Conservation (phyloP, 1,284 basidiomycete species). For the Malassezia globosa region DNA sequence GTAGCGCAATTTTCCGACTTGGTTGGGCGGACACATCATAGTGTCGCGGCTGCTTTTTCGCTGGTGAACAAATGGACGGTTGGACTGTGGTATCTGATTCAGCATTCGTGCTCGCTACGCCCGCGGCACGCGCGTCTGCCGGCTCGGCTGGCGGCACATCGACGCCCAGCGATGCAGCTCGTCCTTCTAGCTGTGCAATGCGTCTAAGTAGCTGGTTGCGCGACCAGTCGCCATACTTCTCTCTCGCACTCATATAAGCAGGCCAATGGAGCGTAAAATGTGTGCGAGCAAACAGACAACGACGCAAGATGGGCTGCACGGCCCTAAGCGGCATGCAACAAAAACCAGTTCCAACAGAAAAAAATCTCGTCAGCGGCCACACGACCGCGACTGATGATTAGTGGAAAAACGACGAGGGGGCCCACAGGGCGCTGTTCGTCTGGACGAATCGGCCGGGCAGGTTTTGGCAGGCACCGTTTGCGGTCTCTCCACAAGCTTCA, state of each 20-base stretch:
- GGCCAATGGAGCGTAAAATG: not conserved
- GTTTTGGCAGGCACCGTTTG: too few species aligned
- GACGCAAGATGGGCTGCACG: not conserved
- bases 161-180: conserved; percentile 12
- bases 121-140: not conserved
- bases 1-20: conserved; percentile 76
- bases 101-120: not conserved
- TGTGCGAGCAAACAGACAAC: conserved; percentile 1
- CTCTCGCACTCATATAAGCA: conserved; percentile 22
- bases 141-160: not conserved
- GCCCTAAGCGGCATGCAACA: not conserved
- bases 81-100: not conserved
- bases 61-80: not conserved
- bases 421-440: too few species aligned
- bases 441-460: too few species aligned
- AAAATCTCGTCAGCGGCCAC: too few species aligned
- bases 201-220: conserved; percentile 24
- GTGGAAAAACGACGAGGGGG: too few species aligned
- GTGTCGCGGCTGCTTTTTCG: conserved; percentile 14
- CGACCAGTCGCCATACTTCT: conserved; percentile 25
- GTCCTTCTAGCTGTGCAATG: conserved; percentile 29
- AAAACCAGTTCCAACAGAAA: not conserved
- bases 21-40: conserved; percentile 62
- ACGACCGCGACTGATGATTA: too few species aligned
- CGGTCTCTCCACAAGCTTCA: too few species aligned